Evolutionary conservation across 1,284 basidiomycete species (phyloP).

Genomic region (Ustilago trichophora): DNA sequence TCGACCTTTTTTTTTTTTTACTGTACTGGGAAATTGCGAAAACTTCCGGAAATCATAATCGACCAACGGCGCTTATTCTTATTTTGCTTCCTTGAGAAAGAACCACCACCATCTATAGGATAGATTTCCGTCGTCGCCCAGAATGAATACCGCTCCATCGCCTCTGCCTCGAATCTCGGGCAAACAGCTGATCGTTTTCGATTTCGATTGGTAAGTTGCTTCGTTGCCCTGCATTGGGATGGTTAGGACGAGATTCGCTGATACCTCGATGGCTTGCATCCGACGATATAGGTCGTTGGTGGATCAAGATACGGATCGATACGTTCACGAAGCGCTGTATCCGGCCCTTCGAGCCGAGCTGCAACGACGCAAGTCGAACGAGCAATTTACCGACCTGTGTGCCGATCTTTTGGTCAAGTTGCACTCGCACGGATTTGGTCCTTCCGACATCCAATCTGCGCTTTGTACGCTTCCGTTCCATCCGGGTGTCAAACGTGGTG

Average conservation of each 20-base stretch:
- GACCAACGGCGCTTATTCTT: too few species aligned
- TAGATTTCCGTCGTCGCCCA: too few species aligned
- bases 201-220: slow-evolving; percentile 88
- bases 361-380: slow-evolving; percentile 73
- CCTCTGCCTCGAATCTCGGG: slow-evolving; percentile 48
- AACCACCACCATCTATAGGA: too few species aligned
- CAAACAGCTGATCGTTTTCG: slow-evolving; percentile 85
- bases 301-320: slow-evolving; percentile 97
- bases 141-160: slow-evolving; percentile 38
- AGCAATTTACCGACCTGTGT: slow-evolving; percentile 87
- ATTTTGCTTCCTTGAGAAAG: too few species aligned
- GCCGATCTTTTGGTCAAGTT: slow-evolving; percentile 55
- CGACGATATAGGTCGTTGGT: slow-evolving; percentile 67
- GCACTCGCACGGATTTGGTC: slow-evolving; percentile 69
- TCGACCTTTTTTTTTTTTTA: not conserved
- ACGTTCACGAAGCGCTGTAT: slow-evolving; percentile 90
- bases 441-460: slow-evolving; percentile 79
- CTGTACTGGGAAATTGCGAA: not conserved
- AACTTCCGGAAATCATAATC: too few species aligned
- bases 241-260: not conserved
- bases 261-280: too few species aligned
- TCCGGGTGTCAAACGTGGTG: slow-evolving; percentile 92
- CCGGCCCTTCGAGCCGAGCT: slow-evolving; percentile 85
- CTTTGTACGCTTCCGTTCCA: slow-evolving; percentile 88
- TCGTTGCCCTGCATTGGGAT: not conserved